Percentiles rank a stretch among this genome's conserved stretches.
Conservation (phyloP, 176 grass and related monocot species). For the Otatea glauca region DNA sequence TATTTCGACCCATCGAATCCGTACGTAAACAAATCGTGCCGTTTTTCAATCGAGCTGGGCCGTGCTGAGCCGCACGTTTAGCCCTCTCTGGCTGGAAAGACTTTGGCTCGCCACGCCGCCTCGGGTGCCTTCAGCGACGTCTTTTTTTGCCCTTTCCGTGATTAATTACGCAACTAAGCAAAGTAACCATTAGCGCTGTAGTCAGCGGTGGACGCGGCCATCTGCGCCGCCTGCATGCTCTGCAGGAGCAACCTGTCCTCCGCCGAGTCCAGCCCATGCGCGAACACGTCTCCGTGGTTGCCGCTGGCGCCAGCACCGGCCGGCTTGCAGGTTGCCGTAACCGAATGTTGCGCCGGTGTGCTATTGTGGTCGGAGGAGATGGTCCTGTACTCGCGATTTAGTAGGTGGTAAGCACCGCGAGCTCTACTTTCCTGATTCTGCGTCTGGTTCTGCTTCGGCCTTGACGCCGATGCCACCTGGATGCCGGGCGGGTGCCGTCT, state of each 20-base stretch:
- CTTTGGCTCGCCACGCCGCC: no score
- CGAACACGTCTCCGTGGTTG: constrained; percentile 28
- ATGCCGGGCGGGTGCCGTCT: no score
- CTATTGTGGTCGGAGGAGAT: constrained; percentile 41
- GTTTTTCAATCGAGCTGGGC: no score
- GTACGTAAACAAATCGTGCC: no score
- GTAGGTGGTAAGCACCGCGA: no score
- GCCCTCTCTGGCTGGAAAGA: no score
- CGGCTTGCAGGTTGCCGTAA: background rate
- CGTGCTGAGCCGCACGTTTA: no score
- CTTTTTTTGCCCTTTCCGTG: background rate
- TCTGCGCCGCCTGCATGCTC: constrained; percentile 52
- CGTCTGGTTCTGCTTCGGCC: no score
- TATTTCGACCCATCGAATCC: no score
- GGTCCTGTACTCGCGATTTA: constrained; percentile 31
- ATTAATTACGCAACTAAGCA: constrained; percentile 7
- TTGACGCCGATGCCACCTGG: no score
- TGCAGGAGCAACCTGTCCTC: constrained; percentile 63
- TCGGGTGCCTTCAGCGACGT: no score
- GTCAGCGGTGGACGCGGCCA: constrained; percentile 50
- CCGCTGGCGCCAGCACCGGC: background rate
- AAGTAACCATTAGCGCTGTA: constrained; percentile 52
- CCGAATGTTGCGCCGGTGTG: constrained; percentile 45
- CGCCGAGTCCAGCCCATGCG: constrained; percentile 6
- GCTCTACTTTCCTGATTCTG: no score